Conservation (phyloP, 495 filamentous ascomycete species). For the Jackrogersella minutella region DNA sequence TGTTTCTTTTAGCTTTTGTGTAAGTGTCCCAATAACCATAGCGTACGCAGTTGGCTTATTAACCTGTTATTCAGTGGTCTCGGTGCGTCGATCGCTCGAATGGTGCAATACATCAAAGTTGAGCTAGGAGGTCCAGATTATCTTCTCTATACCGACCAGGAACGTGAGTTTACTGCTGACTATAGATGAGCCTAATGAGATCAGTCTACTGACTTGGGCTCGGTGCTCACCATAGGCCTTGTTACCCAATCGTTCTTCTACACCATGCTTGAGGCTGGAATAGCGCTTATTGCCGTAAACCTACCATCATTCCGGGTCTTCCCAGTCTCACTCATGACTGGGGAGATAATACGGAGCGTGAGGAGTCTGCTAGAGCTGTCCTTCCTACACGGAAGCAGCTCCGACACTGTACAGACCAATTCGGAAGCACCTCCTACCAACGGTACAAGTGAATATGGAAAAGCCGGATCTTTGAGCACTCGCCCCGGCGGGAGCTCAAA, state of each 20-base stretch:
- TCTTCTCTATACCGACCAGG: slow-evolving; percentile 7
- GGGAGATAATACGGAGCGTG: too few relatives aligned
- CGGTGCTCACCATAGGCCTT: slow-evolving; percentile 8
- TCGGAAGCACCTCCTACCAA: too few relatives aligned
- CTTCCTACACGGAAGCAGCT: too few relatives aligned
- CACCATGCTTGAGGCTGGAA: slow-evolving; percentile 24
- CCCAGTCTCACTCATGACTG: neutral
- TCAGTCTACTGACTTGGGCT: neutral
- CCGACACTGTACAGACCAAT: too few relatives aligned
- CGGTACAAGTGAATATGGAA: too few relatives aligned
- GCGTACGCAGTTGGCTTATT: too few relatives aligned
- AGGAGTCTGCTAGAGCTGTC: too few relatives aligned
- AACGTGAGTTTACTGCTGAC: slow-evolving; percentile 11
- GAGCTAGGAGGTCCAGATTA: slow-evolving; percentile 27
- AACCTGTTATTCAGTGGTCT: slow-evolving; percentile 14
- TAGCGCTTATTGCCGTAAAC: slow-evolving; percentile 29
- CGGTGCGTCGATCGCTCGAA: slow-evolving; percentile 19
- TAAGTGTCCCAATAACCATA: too few relatives aligned
- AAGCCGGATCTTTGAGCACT: too few relatives aligned
- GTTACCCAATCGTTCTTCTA: slow-evolving; percentile 29
- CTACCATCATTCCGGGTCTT: slow-evolving; percentile 29
- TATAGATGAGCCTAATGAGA: neutral
- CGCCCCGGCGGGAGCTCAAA: too few relatives aligned
- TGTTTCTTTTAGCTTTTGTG: too few relatives aligned
- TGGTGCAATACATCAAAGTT: slow-evolving; percentile 27